Base-by-base conservation (phyloP, 2,329 filamentous ascomycete species). In the Scedosporium minutisporum region DNA sequence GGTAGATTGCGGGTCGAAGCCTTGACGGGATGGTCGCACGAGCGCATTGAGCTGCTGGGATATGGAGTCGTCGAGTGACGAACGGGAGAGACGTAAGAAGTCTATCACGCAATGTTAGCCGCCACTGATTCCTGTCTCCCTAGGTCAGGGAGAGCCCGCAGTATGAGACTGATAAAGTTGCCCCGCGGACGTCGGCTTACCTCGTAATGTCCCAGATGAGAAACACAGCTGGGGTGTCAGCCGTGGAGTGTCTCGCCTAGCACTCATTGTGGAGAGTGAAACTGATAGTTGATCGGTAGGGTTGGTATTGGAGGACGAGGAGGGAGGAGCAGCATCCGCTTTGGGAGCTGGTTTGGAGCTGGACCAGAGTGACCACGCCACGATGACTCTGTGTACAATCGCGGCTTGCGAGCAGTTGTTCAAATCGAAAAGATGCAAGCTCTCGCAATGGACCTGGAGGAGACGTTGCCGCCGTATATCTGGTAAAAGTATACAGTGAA, bases 1-100 rank as follows among this genome's bases (percentile, higher is more conserved):
- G 1, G 91, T 96, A 1, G 90, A 93, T 0, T 82, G 77, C 1
- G 93, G 90, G 71, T 96, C 89, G 75, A 96, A 97, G 16, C 86
- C 85, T 46, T 76, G 75, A 55, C 80, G 78, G 12, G 90, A 82
- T 0, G 93, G 93, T 0, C 88, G 93, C 55, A 91, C 78, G 44
- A 97, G 83, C 1, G 91, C 91, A 78, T 97, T 97, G 65, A 99
- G 85, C 70, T 96, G 93, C 71, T 96, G 93, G 0, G 87, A 86
- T 71, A 99, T 97, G 55, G 90, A 91, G 75, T 99, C 95, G 76
- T 99, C 95, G 70, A 97, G 88, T 58, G 89, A 85, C 61, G 85
- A 82, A 66, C 95, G 87, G 9, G 93, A 97, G 67, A 95, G 75
- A 46, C 92, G 89, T 23, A 99, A 83, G 73, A 99, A 99, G 73